A percentile compares a stretch with the other conserved stretches of the same genome.
These are phyloP conservation scores for Penicillium oxalicum DNA, from an alignment of 2,329 filamentous ascomycete genomes.

Conservation along the genomic window DNA sequence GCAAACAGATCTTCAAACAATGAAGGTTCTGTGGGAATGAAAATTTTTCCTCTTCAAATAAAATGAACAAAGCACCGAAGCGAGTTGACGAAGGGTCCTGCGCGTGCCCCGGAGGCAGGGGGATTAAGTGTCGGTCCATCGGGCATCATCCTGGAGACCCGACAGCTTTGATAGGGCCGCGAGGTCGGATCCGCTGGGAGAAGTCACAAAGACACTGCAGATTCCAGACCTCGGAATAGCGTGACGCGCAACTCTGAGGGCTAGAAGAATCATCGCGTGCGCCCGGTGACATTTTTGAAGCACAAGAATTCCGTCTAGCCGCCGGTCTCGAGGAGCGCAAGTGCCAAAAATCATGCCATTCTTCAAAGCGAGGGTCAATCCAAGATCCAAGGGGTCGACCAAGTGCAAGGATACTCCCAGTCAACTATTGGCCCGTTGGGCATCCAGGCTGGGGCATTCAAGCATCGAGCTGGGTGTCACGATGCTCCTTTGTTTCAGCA, in stretches of 20 bases:
- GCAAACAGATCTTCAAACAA: constrained; percentile 2
- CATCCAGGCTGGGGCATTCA: constrained; percentile 5
- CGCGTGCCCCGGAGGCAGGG: constrained; percentile 9
- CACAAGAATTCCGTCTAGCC: not conserved
- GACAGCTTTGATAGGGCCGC: constrained; percentile 19
- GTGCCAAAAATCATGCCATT: not conserved
- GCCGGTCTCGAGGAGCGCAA: not conserved
- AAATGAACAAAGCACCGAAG: constrained; percentile 15
- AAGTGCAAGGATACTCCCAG: not conserved
- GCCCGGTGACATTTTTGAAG: constrained; percentile 8
- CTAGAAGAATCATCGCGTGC: too few species aligned
- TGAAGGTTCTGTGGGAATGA: constrained; percentile 4
- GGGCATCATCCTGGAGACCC: constrained; percentile 18
- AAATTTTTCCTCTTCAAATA: constrained; percentile 2
- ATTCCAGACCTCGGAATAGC: constrained; percentile 15
- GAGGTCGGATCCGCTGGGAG: constrained; percentile 14
- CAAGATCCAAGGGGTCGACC: not conserved
- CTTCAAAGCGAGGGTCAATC: not conserved
- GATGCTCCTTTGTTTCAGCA: constrained; percentile 4
- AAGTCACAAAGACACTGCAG: constrained; percentile 7
- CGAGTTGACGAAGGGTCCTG: constrained; percentile 9
- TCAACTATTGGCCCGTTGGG: constrained; percentile 6
- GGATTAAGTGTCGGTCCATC: constrained; percentile 21
- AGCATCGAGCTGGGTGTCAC: constrained; percentile 4
- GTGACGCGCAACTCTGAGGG: constrained; percentile 11